Base-by-base conservation (phyloP, 805 yeast species). In the Saccharomycopsis sp. region DNA sequence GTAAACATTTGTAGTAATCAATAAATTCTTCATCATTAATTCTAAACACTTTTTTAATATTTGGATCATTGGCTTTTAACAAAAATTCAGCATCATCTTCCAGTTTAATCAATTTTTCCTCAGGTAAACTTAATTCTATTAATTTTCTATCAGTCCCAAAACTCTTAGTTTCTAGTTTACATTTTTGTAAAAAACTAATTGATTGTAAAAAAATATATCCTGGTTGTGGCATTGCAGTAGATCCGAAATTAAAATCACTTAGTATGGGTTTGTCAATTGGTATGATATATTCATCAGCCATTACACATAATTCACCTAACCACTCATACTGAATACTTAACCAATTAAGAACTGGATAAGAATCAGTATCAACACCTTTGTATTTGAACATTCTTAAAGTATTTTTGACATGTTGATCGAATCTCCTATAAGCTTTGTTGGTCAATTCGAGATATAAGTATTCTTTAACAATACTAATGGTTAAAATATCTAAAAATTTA, bases 381-480 rank as follows among this genome's bases (percentile, higher is more conserved):
- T 46, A 41, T n/a, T 61, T 57, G 14, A 66, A 42, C 4, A 69
- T 51, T 5, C 61, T 57, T 6, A 64, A 49, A 1, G 79, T 72
- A 36, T 69, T 70, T 25, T 66, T 66, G 1, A 81, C 52, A 59
- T 85, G 95, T 15, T 72, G 64, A 29, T 67, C 67, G 53, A 83
- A 85, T 53, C 76, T 80, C 44, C 69, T 63, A 50, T 74, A 72
- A 0, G 88, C 84, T 36, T 64, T 49, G 29, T 75, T 64, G 1
- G 80, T 69, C 45, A 72, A 74, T 31, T 72, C 81, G 12, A 72
- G 43, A 12, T 80, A 74, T 20, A 83, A 62, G 49, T 75, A 71
- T 1, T 76, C 62, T 46, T 81, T 67, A 5, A 73, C 71, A 8
- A 83, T 74, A 49, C 79, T 82, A 37, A 79, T 64, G 0, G 80